Evolutionary conservation across 106 monocot species (phyloP), one percentile per base, ranked within the genome.

Genomic region (Dendrobium chrysotoxum): DNA sequence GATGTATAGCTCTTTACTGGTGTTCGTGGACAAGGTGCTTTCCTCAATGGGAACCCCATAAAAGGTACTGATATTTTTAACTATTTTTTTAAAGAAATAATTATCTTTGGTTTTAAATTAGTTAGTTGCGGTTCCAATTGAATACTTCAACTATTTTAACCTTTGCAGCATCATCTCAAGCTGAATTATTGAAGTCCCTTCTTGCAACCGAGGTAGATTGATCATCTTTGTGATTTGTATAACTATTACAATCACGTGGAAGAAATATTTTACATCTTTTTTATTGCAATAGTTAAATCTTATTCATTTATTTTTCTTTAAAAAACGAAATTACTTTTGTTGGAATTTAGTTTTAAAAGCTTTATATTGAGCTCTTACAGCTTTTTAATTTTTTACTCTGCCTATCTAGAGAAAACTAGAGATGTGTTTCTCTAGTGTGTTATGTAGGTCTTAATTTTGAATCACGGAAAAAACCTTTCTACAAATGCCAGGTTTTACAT

Each of bases 11-110:
- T 94, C 23, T 97, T 91, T 77, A 92, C 92, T 77, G 97, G 83
- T 39, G 75, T 94, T 78, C 92, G 86, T 80, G 97, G 97, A 84
- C 86, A 94, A 77, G 97, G 97, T 78, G 94, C 97, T 81, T 94
- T 92, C 82, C 89, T 97, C 41, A 97, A 97, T 89, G 94, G 92
- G 57, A 80, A 66, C 71, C 90, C 88, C 20, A 95, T 95, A 31
- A 92, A 88, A 83, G 92, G 95, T 95, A 68, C 44, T 57, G 38
- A n/a, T 23, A 26, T 4, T 72, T 45, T 7, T 54, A 71, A 26
- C 21, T 70, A 26, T 44, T 28, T 30, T 20, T 31, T 35, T 1
- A 35, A 70, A 18, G 70, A 11, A 16, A 70, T 70, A 70, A 35
- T 35, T 70, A 35, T 70, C 35, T 70, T 70, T 25, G 4, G 0